These are phyloP conservation scores for Aspergillus sp. DNA, from an alignment of 2,329 filamentous ascomycete genomes.

Conservation along the genomic window DNA sequence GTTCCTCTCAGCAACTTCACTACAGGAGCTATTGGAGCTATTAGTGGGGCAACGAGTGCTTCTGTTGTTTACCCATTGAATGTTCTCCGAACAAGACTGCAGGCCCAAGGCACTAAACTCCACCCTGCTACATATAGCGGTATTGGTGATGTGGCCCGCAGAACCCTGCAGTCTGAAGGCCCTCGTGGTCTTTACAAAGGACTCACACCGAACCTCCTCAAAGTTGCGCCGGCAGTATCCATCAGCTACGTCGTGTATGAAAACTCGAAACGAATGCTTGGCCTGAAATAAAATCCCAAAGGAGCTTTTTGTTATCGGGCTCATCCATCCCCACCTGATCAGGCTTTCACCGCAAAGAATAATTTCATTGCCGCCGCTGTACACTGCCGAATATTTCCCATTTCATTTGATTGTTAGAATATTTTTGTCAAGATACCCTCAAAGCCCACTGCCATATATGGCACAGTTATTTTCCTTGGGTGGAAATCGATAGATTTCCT, in stretches of 20 bases:
- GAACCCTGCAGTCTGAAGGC: slow-evolving; percentile 80
- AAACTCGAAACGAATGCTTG: slow-evolving; percentile 72
- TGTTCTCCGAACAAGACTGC: slow-evolving; percentile 81
- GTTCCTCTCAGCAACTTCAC: slow-evolving; percentile 73
- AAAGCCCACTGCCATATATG: slow-evolving; percentile 14
- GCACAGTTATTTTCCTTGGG: slow-evolving; percentile 8
- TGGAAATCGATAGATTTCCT: slow-evolving; percentile 8
- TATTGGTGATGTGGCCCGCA: slow-evolving; percentile 80
- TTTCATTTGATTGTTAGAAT: slow-evolving; percentile 16
- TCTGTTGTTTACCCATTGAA: slow-evolving; percentile 95
- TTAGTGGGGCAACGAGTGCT: slow-evolving; percentile 86
- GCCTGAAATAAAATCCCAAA: slow-evolving; percentile 35
- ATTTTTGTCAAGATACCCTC: slow-evolving; percentile 27
- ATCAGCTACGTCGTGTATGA: slow-evolving; percentile 95
- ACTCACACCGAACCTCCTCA: slow-evolving; percentile 88
- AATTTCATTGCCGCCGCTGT: too few species aligned
- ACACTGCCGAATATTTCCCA: too few species aligned
- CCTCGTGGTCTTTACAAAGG: slow-evolving; percentile 87
- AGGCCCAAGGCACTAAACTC: slow-evolving; percentile 90
- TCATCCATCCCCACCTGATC: too few species aligned
- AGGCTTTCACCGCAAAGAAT: too few species aligned
- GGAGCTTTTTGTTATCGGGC: background rate
- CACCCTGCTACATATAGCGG: slow-evolving; percentile 88
- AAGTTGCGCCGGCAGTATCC: slow-evolving; percentile 91
- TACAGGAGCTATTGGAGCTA: slow-evolving; percentile 83